Conservation (phyloP, 2,329 filamentous ascomycete genomes). For the Verticillium dahliae region DNA sequence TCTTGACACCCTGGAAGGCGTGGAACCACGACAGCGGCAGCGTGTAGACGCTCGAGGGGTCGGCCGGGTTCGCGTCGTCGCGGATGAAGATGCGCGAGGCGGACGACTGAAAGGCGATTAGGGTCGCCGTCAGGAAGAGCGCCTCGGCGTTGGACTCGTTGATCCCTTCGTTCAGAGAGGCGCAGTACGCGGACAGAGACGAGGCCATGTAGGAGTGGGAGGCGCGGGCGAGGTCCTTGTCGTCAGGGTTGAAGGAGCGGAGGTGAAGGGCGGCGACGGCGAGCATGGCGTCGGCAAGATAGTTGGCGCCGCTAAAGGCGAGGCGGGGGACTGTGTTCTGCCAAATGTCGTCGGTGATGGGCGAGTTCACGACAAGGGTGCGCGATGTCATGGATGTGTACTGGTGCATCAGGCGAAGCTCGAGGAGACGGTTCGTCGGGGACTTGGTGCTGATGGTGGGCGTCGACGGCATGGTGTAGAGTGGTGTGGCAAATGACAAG, state of each 20-base stretch:
- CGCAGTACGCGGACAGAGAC: constrained; percentile 54
- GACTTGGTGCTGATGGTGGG: constrained; percentile 24
- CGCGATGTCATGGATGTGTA: constrained; percentile 55
- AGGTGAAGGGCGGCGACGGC: constrained; percentile 59
- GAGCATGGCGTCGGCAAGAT: constrained; percentile 57
- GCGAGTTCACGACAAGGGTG: constrained; percentile 49
- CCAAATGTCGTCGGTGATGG: constrained; percentile 51
- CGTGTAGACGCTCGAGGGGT: constrained; percentile 39
- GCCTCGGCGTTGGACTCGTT: constrained; percentile 54
- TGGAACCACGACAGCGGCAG: constrained; percentile 61
- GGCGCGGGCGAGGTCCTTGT: constrained; percentile 52
- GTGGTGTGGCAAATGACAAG: constrained; percentile 19
- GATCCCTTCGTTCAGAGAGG: constrained; percentile 48
- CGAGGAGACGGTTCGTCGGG: constrained; percentile 42
- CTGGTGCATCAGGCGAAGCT: constrained; percentile 58
- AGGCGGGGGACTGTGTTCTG: constrained; percentile 52
- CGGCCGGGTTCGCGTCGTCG: constrained; percentile 39
- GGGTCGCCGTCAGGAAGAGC: constrained; percentile 54
- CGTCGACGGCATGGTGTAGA: constrained; percentile 23
- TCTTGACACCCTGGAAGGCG: constrained; percentile 61
- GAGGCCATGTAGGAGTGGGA: constrained; percentile 61
- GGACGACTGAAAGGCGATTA: constrained; percentile 62
- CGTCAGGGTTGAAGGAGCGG: constrained; percentile 48
- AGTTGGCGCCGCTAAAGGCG: constrained; percentile 52
- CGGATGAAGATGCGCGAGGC: constrained; percentile 56